Evolutionary conservation across 176 grass and related monocot species (phyloP), one percentile per base, ranked within the genome.

Genomic region (Carex parvula): DNA sequence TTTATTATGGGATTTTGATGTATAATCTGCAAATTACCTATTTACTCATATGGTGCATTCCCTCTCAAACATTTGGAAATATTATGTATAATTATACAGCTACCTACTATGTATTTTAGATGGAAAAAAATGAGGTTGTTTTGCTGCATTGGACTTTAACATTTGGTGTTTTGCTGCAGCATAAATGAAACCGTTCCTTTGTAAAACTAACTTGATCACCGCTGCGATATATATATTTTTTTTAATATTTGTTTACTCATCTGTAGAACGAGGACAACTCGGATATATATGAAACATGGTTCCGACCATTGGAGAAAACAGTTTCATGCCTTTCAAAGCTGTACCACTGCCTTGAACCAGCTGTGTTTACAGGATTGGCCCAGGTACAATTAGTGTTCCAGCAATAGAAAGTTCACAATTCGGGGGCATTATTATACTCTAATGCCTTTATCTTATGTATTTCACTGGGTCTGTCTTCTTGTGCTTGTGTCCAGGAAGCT

Each of bases 351-450:
- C 91, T 99, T 71, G 96, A 94, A 85, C 84, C 93, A 79, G 85
- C 91, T 57, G 96, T 99, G 79, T 99, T 99, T 92, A 99, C 96
- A 66, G 96, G 96, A 84, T 89, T 99, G 91, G 93, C 93, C 15
- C 96, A 93, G 89, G 92, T 98, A 91, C 73, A 85, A 32, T n/a
- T 84, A 70, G 85, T 80, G 41, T 83, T 4, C 48, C 78, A 86
- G 60, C 72, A 84, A 55, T 9, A 30, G 5, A 12, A 84, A 87
- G 59, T 86, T 80, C 11, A 52, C 83, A 55, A 87, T 57, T 84
- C 39, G 20, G 21, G 37, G 24, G 30, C 60, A 84, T 73, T 37
- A 80, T 87, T 87, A 54, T 63, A 75, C 21, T 10, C 64, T 12
- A 39, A 53, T 67, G 61, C 12, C 17, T 21, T 79, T 67, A 26